phyloP scores from a whole-genome alignment of 2,329 filamentous ascomycete genomes.

The Biscogniauxia sp. region DNA sequence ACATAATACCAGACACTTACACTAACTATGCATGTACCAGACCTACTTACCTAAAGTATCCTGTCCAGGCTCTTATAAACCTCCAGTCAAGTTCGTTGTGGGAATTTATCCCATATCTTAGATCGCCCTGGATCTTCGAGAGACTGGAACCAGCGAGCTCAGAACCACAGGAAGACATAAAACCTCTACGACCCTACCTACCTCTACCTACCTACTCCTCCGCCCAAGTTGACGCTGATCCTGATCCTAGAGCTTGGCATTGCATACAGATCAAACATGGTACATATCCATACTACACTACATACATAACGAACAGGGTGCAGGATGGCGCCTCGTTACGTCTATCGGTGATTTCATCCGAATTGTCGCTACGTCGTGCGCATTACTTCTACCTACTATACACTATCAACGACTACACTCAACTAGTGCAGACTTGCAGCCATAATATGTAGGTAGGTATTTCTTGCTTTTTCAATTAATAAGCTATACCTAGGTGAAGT shows the following conservation, averaged over 20 bases:
- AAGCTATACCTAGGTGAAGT: no score
- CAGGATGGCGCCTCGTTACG: not conserved
- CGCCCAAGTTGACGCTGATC: not conserved
- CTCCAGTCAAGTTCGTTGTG: not conserved
- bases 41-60: no score
- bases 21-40: no score
- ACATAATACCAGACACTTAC: no score
- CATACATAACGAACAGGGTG: not conserved
- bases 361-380: not conserved
- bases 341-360: not conserved
- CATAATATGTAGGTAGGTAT: not conserved
- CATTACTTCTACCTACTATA: no score
- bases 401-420: no score
- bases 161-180: not conserved
- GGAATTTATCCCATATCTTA: not conserved
- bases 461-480: not conserved
- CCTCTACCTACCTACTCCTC: no score
- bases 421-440: not conserved
- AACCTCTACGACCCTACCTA: no score
- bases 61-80: no score
- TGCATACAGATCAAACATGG: not conserved
- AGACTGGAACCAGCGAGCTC: not conserved
- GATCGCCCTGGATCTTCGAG: not conserved
- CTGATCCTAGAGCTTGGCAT: not conserved
- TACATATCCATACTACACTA: no score